These are phyloP conservation scores for Dryas octopetala DNA, from an alignment of 306 rosid species.

Conservation along the genomic window DNA sequence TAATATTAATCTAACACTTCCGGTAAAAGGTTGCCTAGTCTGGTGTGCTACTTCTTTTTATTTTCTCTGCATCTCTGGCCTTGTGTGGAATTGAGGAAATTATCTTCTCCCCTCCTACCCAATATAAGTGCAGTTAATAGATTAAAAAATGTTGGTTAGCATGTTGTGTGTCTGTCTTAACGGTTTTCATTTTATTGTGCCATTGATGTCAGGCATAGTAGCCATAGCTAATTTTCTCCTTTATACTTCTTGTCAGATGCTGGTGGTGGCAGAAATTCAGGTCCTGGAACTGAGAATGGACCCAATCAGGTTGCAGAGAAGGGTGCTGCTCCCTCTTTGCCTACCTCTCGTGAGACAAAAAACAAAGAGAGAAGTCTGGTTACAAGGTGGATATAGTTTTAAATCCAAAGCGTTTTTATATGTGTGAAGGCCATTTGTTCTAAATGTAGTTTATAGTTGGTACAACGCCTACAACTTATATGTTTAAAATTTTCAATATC, in stretches of 20 bases:
- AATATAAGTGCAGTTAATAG: conserved; percentile 11
- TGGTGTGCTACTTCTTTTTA: not conserved
- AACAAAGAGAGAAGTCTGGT: conserved; percentile 53
- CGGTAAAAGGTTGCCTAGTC: not conserved
- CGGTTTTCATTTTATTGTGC: conserved; percentile 9
- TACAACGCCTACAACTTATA: conserved; percentile 19
- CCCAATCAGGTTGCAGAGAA: conserved; percentile 60
- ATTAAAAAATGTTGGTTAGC: conserved; percentile 12
- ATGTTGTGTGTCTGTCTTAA: not conserved
- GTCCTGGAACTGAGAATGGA: conserved; percentile 68
- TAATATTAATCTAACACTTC: conserved; percentile 2
- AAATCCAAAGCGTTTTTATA: conserved; percentile 8
- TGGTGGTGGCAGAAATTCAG: conserved; percentile 63
- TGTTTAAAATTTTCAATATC: conserved; percentile 7
- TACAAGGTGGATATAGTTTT: conserved; percentile 48
- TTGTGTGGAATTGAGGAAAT: not conserved
- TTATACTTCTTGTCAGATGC: conserved; percentile 54
- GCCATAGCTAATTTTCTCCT: conserved; percentile 27
- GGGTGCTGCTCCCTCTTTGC: conserved; percentile 37
- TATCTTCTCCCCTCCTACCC: not conserved
- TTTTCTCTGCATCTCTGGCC: not conserved
- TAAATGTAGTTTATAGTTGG: not conserved
- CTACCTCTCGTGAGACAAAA: conserved; percentile 57
- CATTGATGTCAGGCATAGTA: conserved; percentile 18
- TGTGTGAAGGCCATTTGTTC: not conserved